Evolutionary conservation across 2,329 filamentous ascomycete species (phyloP).

Genomic region (Lomentospora prolificans): DNA sequence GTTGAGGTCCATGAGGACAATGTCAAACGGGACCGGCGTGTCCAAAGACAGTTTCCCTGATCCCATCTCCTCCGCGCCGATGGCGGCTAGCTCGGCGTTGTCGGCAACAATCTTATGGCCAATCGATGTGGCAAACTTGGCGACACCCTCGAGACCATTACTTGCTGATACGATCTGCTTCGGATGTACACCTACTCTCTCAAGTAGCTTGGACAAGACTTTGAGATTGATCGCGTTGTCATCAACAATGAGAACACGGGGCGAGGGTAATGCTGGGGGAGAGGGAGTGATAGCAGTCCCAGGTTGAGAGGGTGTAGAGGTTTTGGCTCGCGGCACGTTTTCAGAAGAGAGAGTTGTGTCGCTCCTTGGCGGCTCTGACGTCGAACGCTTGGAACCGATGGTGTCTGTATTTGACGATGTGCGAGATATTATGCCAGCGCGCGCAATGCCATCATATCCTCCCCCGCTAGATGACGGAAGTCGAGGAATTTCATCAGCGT

Average conservation of each 20-base stretch:
- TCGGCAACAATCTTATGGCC: background rate
- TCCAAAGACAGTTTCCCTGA: background rate
- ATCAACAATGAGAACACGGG: conserved; percentile 25
- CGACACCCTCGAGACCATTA: conserved; percentile 22
- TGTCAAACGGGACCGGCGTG: conserved; percentile 16
- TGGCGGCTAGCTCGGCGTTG: background rate
- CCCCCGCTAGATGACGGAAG: too few species aligned
- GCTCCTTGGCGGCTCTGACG: background rate
- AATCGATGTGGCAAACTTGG: background rate
- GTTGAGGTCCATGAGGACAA: conserved; percentile 38
- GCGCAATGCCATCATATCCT: too few species aligned
- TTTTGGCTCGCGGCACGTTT: too few species aligned
- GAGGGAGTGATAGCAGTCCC: background rate
- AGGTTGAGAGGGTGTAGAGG: background rate
- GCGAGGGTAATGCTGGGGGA: too few species aligned
- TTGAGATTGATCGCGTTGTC: conserved; percentile 31
- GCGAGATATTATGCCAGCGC: background rate
- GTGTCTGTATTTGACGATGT: background rate
- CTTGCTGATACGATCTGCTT: conserved; percentile 23
- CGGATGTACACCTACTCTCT: conserved; percentile 21
- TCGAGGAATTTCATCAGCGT: too few species aligned
- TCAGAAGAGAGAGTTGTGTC: background rate
- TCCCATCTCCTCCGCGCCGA: too few species aligned
- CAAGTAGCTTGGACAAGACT: conserved; percentile 24
- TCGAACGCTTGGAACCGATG: background rate